phyloP scores from a whole-genome alignment of 441 rosid genomes.

The Mallotus repandus region DNA sequence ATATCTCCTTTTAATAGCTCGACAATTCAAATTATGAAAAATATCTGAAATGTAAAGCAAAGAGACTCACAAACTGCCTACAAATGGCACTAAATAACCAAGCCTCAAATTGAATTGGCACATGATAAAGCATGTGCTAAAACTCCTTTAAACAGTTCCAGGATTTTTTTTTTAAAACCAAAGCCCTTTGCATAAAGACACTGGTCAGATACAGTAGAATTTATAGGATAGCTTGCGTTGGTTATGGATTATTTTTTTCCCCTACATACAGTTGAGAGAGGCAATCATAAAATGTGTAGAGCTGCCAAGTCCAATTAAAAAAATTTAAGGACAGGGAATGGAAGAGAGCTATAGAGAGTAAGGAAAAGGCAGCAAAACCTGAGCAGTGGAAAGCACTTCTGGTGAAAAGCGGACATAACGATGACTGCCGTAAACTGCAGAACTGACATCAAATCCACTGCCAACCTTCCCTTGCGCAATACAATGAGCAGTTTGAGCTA shows the following conservation, averaged over 20 bases:
- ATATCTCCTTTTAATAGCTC: neutral
- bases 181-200: neutral
- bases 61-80: neutral
- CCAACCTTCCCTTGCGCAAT: constrained; percentile 99
- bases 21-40: neutral
- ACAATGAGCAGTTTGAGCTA: constrained; percentile 95
- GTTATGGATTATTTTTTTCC: neutral
- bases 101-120: neutral
- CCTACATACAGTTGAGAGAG: neutral
- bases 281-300: neutral
- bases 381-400: constrained; percentile 76
- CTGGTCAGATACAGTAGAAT: neutral
- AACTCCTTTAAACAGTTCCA: neutral
- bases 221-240: neutral
- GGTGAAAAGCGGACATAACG: constrained; percentile 95
- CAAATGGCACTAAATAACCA: neutral
- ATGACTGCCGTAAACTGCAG: constrained; percentile 97
- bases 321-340: neutral
- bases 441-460: constrained; percentile 98
- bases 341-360: constrained; percentile 5
- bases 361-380: constrained; percentile 47
- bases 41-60: neutral
- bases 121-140: neutral
- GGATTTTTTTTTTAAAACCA: neutral
- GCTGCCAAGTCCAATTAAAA: neutral